phyloP scores from a whole-genome alignment of 208 protist genomes.

The Wallacemonas sp. region DNA sequence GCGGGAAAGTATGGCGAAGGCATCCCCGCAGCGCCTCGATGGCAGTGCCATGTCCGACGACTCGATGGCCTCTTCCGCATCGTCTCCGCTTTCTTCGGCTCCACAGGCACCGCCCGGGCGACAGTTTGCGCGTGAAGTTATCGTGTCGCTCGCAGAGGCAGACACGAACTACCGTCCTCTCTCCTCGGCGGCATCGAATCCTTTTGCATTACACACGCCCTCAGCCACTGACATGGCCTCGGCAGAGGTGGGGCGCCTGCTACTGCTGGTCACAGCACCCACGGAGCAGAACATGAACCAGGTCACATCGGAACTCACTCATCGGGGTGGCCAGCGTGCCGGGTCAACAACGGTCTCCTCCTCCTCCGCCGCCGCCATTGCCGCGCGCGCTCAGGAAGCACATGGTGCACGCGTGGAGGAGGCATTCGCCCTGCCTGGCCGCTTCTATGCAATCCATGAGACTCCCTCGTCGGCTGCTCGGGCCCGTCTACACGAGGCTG shows the following conservation, averaged over 20 bases:
- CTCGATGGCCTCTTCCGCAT: neutral
- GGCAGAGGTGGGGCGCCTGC: slow-evolving; percentile 5
- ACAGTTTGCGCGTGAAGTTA: neutral
- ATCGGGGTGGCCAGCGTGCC: no score
- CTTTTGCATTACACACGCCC: no score
- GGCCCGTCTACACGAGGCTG: neutral
- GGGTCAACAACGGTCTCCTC: no score
- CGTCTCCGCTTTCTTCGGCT: no score
- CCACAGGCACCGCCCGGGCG: neutral
- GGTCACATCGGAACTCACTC: neutral
- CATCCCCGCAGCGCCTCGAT: no score
- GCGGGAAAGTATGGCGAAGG: no score
- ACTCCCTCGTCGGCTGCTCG: neutral
- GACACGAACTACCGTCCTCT: neutral
- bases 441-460: neutral
- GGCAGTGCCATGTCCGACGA: no score
- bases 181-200: no score
- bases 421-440: slow-evolving; percentile 7
- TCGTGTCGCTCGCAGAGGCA: neutral
- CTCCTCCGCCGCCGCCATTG: neutral
- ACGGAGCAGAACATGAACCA: neutral
- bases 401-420: slow-evolving; percentile 2
- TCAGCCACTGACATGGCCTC: neutral
- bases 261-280: slow-evolving; percentile 16
- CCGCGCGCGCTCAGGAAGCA: neutral